Evolutionary conservation across 768 basidiomycete genomes (phyloP).

Genomic region (Rhodotorula taiwanensis): DNA sequence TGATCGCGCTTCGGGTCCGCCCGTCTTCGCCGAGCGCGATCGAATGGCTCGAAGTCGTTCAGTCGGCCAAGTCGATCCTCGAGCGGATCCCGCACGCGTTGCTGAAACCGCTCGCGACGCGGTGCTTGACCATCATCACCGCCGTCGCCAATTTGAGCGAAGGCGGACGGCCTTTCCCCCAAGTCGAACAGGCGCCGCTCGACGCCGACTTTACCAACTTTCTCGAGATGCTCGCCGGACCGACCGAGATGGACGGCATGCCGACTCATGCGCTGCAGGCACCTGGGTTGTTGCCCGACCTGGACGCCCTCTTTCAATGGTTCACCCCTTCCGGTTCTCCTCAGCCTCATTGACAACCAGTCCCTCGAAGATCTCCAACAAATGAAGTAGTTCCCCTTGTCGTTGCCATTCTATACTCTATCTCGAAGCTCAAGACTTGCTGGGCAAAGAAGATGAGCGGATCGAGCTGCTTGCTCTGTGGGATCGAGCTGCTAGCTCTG

Average conservation of each 20-base stretch:
- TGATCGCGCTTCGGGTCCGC: constrained; percentile 14
- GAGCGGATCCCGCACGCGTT: neutral
- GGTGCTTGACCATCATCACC: constrained; percentile 3
- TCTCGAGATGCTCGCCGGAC: constrained; percentile 6
- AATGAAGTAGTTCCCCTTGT: too few species aligned
- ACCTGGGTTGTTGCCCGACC: neutral
- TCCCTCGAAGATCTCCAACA: too few species aligned
- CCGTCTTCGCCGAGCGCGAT: neutral
- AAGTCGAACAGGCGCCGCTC: neutral
- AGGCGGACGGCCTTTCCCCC: neutral
- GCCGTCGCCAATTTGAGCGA: neutral
- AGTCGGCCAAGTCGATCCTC: neutral
- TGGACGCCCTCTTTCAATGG: neutral
- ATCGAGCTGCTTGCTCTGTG: too few species aligned
- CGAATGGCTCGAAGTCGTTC: constrained; percentile 8
- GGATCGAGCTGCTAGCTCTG: too few species aligned
- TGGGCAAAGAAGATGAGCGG: too few species aligned
- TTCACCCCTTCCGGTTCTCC: neutral
- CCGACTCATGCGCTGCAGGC: neutral
- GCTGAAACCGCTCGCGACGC: neutral
- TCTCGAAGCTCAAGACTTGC: too few species aligned
- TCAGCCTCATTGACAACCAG: neutral
- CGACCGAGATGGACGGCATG: neutral
- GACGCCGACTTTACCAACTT: constrained; percentile 3
- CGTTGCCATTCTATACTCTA: too few species aligned